Evolutionary conservation across 169 alveolate genomes (phyloP).

Genomic region (Plasmodium vivax): DNA sequence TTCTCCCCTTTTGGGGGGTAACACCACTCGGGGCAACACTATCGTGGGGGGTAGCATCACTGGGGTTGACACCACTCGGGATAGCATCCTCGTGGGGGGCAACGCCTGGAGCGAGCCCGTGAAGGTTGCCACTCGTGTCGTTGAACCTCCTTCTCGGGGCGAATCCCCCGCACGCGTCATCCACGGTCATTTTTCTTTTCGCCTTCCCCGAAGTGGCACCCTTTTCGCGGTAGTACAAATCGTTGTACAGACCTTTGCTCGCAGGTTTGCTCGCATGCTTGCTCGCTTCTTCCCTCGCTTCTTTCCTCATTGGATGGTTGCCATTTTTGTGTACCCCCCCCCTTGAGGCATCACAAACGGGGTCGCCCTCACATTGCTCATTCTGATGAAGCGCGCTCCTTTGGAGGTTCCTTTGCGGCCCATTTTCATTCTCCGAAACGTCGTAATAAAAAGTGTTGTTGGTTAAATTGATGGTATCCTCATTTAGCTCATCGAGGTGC

Average conservation of each 20-base stretch:
- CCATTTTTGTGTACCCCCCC: not conserved
- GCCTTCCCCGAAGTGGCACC: not conserved
- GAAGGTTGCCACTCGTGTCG: not conserved
- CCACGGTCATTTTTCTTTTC: not conserved
- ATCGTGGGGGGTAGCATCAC: not conserved
- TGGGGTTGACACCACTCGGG: not conserved
- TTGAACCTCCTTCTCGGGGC: not conserved
- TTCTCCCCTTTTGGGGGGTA: not conserved
- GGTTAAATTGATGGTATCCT: conserved; percentile 13
- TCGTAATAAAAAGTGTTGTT: conserved; percentile 54
- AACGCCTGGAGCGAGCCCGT: not conserved
- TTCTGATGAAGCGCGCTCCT: not conserved
- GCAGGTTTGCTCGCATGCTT: not conserved
- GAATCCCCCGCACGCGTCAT: not conserved
- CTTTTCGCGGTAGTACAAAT: not conserved
- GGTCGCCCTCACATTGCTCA: not conserved
- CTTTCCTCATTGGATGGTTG: not conserved
- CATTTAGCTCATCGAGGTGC: not conserved
- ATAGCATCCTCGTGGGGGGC: not conserved
- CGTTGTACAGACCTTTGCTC: not conserved
- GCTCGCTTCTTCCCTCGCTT: not conserved
- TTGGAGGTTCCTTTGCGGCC: not conserved
- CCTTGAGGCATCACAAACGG: not conserved
- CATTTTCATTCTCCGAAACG: conserved; percentile 32
- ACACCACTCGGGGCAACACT: not conserved